Percentiles rank a stretch among this genome's conserved stretches.
Evolutionary conservation across 805 yeast species (phyloP).

Genomic region (Kregervanrija pseudodelftensis): DNA sequence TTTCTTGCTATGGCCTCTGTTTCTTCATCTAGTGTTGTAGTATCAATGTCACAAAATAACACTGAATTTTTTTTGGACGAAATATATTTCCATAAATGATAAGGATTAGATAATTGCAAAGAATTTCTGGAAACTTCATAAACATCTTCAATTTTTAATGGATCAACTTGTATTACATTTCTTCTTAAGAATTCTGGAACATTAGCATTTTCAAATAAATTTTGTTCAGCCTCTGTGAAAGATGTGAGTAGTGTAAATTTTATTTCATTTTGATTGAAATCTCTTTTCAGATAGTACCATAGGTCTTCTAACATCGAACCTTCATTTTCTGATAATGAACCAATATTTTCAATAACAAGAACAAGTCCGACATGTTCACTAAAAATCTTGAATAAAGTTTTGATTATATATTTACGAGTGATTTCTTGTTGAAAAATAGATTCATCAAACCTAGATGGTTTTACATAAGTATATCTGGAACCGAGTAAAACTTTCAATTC

Average conservation of each 20-base stretch:
- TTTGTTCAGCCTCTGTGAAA: neutral
- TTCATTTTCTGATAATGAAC: conserved; percentile 34
- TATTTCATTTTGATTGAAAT: conserved; percentile 5
- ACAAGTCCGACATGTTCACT: conserved; percentile 35
- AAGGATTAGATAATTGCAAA: conserved; percentile 3
- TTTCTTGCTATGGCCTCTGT: neutral
- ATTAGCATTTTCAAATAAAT: neutral
- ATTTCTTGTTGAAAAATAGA: conserved; percentile 31
- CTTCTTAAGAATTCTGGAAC: conserved; percentile 1
- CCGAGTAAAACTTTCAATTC: conserved; percentile 39
- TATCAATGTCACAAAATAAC: conserved; percentile 1
- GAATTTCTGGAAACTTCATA: neutral
- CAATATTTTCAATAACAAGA: conserved; percentile 38
- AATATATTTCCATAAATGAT: conserved; percentile 6
- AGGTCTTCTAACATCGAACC: conserved; percentile 27
- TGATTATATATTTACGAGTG: conserved; percentile 35
- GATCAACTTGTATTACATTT: conserved; percentile 5
- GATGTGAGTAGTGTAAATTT: conserved; percentile 6
- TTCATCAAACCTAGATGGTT: conserved; percentile 11
- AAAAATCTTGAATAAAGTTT: conserved; percentile 34
- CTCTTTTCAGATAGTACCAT: conserved; percentile 14
- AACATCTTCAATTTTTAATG: conserved; percentile 4
- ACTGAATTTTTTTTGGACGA: neutral
- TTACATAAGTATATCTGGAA: conserved; percentile 27
- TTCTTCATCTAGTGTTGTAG: neutral